Evolutionary conservation across 169 alveolate species (phyloP).

Genomic region (Amoebophrya sp.): DNA sequence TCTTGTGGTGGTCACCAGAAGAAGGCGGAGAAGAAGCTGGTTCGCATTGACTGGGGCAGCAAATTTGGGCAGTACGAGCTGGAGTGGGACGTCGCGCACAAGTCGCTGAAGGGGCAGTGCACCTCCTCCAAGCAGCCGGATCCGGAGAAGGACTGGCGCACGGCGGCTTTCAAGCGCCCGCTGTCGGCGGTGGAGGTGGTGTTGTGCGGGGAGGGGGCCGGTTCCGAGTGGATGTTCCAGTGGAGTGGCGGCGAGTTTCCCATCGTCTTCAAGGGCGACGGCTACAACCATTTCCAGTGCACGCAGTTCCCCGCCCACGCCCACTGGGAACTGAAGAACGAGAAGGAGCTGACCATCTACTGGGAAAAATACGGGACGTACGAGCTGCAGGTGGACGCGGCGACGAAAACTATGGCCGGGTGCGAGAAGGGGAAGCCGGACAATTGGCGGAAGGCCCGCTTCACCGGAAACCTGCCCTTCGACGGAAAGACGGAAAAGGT

Average conservation of each 20-base stretch:
- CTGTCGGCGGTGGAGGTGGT: neutral
- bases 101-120: neutral
- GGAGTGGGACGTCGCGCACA: neutral
- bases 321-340: neutral
- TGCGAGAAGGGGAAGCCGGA: neutral
- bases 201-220: neutral
- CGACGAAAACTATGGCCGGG: neutral
- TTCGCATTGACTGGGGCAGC: neutral
- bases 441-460: neutral
- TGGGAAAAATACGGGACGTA: neutral
- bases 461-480: neutral
- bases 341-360: neutral
- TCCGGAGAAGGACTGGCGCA: neutral
- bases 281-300: slow-evolving; percentile 5
- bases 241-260: neutral
- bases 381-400: neutral
- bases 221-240: neutral
- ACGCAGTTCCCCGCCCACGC: neutral
- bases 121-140: neutral
- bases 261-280: neutral
- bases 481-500: neutral
- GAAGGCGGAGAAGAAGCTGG: neutral
- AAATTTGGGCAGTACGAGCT: neutral
- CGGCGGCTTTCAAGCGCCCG: neutral
- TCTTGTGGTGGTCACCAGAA: too few relatives aligned